Percentiles rank a stretch among this genome's conserved stretches.
Conservation (phyloP, 768 basidiomycete genomes). For the Amanita pseudoporphyria region DNA sequence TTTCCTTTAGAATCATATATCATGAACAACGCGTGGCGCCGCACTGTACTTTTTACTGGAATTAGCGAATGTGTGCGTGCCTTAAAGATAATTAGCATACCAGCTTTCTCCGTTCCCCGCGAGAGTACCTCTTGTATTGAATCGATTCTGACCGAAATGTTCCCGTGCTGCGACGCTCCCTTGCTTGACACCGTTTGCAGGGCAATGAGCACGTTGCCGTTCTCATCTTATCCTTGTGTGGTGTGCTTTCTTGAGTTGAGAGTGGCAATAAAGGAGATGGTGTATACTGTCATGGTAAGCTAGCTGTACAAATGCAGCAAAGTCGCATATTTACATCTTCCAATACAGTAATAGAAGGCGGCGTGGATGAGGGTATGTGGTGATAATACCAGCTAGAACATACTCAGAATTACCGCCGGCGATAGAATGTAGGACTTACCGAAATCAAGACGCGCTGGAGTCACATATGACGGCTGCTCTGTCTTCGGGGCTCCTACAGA, state of each 20-base stretch:
- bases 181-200: conserved; percentile 25
- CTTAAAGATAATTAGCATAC: background rate
- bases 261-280: conserved; percentile 49
- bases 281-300: conserved; percentile 32
- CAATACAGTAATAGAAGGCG: conserved; percentile 49
- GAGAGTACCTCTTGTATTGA: conserved; percentile 33
- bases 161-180: conserved; percentile 20
- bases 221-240: conserved; percentile 25
- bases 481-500: no score
- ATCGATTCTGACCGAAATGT: conserved; percentile 46
- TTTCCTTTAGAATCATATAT: no score
- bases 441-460: no score
- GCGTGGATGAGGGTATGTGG: conserved; percentile 45
- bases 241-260: conserved; percentile 45
- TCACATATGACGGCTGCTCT: no score
- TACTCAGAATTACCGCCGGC: background rate
- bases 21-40: no score
- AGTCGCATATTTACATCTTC: conserved; percentile 33
- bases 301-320: background rate
- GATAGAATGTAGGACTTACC: conserved; percentile 17
- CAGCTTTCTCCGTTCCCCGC: background rate
- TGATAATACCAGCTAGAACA: conserved; percentile 33
- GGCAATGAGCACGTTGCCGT: conserved; percentile 28
- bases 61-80: background rate
- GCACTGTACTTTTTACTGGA: no score